phyloP scores from a whole-genome alignment of 2,329 filamentous ascomycete genomes.

The Xylariaceae sp. region DNA sequence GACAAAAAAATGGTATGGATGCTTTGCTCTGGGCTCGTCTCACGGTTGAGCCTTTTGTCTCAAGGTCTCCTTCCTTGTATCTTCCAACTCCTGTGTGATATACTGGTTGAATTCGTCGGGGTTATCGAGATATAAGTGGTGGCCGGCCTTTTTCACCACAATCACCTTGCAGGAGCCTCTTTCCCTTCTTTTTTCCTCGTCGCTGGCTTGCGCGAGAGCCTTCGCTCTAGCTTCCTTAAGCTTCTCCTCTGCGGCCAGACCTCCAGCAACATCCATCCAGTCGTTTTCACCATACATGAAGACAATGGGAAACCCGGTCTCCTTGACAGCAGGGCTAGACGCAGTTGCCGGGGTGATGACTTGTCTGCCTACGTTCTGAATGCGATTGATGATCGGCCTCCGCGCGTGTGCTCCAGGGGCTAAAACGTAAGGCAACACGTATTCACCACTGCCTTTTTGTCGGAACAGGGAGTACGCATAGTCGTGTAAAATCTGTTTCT shows the following conservation, averaged over 20 bases:
- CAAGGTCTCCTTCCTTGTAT: conserved; percentile 36
- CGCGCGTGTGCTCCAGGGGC: conserved; percentile 91
- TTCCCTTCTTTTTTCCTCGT: conserved; percentile 65
- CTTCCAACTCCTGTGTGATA: conserved; percentile 48
- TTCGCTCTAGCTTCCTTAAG: conserved; percentile 62
- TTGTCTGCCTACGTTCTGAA: conserved; percentile 82
- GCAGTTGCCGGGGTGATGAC: conserved; percentile 34
- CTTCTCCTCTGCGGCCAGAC: conserved; percentile 72
- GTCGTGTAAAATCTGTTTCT: conserved; percentile 80
- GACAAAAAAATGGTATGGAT: conserved; percentile 1
- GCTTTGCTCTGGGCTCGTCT: neutral
- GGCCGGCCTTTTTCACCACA: conserved; percentile 59
- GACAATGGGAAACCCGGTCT: conserved; percentile 73
- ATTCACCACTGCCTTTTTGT: conserved; percentile 87
- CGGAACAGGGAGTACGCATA: conserved; percentile 94
- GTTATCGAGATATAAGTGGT: conserved; percentile 57
- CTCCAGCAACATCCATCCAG: conserved; percentile 96
- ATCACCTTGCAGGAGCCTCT: conserved; percentile 79
- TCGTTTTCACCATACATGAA: conserved; percentile 97
- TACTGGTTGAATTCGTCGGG: conserved; percentile 52
- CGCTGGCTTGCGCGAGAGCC: conserved; percentile 54
- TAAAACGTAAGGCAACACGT: conserved; percentile 85
- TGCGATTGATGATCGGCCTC: conserved; percentile 78
- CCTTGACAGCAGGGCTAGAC: conserved; percentile 31
- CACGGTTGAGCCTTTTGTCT: conserved; percentile 13